Evolutionary conservation across 2,329 filamentous ascomycete genomes (phyloP), one percentile per base, ranked within the genome.

Genomic region (Xylariaceae sp.): DNA sequence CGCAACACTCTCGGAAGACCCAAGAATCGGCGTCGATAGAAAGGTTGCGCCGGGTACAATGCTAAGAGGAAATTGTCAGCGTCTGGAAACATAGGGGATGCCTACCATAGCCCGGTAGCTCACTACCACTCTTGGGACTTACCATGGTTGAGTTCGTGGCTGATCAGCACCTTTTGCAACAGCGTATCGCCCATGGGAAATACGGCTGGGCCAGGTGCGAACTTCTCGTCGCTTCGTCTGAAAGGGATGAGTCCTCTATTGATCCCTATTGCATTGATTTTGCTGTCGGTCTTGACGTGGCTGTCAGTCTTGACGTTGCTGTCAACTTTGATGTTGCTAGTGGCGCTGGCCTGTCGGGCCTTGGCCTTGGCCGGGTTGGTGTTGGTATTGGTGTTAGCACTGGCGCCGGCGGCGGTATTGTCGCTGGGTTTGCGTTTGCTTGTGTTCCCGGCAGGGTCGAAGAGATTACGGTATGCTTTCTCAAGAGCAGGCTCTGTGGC

Each of bases 121-220:
- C n/a, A 16, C 16, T 16, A 19, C n/a, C 12, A 10, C 19, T 26
- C 10, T 7, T 43, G 12, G 22, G 16, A 60, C 66, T 61, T 63
- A 69, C 67, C 56, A 6, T 47, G 44, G 48, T 61, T 63, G 6
- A 68, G 57, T 18, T 64, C 51, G 8, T 61, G 30, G 42, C 64
- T 67, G 5, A 68, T 55, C 16, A 58, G 32, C 13, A 64, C 26
- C 49, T 67, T 62, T 62, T 75, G 71, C 51, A 67, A 56, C 29
- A 66, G 60, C 12, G 72, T 73, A 30, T 76, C 74, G 2, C 71
- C 73, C 48, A 70, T 65, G 2, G 65, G 65, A 55, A 68, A 74
- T 9, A 65, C 29, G 8, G 68, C 67, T 41, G 68, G 68, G 0
- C 72, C 71, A 0, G 57, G 55, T 2, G 65, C 57, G 45, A 63